phyloP scores from a whole-genome alignment of 768 basidiomycete species.

The Saitozyma podzolica region DNA sequence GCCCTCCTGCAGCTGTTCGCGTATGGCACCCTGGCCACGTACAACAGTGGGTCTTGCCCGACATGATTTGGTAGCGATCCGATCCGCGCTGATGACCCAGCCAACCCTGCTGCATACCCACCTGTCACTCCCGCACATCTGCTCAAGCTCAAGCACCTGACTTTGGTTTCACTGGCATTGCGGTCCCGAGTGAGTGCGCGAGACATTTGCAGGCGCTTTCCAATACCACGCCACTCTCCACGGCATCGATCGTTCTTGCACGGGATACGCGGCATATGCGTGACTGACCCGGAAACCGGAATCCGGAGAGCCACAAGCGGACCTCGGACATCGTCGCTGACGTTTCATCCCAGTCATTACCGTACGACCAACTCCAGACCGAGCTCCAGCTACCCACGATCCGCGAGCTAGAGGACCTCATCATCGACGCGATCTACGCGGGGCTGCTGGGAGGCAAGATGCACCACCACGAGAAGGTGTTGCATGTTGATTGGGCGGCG shows the following conservation, averaged over 20 bases:
- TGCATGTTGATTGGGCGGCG: slow-evolving; percentile 90
- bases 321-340: background rate
- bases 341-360: slow-evolving; percentile 64
- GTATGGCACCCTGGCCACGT: slow-evolving; percentile 82
- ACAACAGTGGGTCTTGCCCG: slow-evolving; percentile 61
- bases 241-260: no score
- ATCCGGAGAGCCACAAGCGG: no score
- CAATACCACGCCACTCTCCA: background rate
- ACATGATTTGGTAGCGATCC: background rate
- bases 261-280: no score
- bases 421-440: slow-evolving; percentile 94
- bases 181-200: slow-evolving; percentile 66
- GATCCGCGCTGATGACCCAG: slow-evolving; percentile 54
- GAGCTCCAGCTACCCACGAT: slow-evolving; percentile 73
- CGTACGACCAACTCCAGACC: slow-evolving; percentile 71
- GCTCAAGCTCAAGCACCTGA: slow-evolving; percentile 87
- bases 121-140: slow-evolving; percentile 70
- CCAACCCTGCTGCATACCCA: slow-evolving; percentile 67
- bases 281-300: no score
- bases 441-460: slow-evolving; percentile 86
- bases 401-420: slow-evolving; percentile 90
- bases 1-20: slow-evolving; percentile 81
- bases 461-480: slow-evolving; percentile 83
- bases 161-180: slow-evolving; percentile 79
- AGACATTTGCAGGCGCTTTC: background rate